phyloP scores from a whole-genome alignment of 768 basidiomycete genomes.

The Auriculariales sp. region DNA sequence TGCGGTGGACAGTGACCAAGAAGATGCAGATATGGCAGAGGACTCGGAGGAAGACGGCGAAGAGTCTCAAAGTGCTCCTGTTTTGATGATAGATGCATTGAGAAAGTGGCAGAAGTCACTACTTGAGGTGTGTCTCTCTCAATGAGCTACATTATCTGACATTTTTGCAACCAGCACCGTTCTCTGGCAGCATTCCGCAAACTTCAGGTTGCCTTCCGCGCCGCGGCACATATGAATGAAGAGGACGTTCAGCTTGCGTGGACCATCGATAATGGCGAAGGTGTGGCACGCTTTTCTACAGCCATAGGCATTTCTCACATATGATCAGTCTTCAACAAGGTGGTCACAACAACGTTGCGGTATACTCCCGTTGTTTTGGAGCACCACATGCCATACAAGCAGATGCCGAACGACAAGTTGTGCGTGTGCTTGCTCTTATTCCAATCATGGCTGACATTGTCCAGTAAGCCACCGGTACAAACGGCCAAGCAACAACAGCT shows the following conservation, averaged over 20 bases:
- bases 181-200: constrained; percentile 75
- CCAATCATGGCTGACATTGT: constrained; percentile 2
- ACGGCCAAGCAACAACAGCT: constrained; percentile 69
- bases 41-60: constrained; percentile 32
- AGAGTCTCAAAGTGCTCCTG: constrained; percentile 26
- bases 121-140: constrained; percentile 42
- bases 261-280: constrained; percentile 69
- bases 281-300: constrained; percentile 23
- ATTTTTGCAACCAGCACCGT: constrained; percentile 39
- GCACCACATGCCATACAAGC: constrained; percentile 82
- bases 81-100: constrained; percentile 56
- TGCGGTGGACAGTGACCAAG: constrained; percentile 28
- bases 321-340: constrained; percentile 77
- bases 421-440: constrained; percentile 23
- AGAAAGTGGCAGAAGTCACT: constrained; percentile 80
- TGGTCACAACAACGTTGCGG: constrained; percentile 70
- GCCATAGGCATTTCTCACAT: constrained; percentile 5
- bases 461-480: constrained; percentile 76
- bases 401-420: constrained; percentile 71
- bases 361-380: constrained; percentile 84
- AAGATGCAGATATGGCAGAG: constrained; percentile 31
- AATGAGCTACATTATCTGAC: no score
- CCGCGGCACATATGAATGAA: constrained; percentile 82
- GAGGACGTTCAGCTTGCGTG: constrained; percentile 69
- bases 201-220: constrained; percentile 78